These are phyloP conservation scores for Polyplosphaeria fusca DNA, from an alignment of 495 filamentous ascomycete species.

Conservation along the genomic window DNA sequence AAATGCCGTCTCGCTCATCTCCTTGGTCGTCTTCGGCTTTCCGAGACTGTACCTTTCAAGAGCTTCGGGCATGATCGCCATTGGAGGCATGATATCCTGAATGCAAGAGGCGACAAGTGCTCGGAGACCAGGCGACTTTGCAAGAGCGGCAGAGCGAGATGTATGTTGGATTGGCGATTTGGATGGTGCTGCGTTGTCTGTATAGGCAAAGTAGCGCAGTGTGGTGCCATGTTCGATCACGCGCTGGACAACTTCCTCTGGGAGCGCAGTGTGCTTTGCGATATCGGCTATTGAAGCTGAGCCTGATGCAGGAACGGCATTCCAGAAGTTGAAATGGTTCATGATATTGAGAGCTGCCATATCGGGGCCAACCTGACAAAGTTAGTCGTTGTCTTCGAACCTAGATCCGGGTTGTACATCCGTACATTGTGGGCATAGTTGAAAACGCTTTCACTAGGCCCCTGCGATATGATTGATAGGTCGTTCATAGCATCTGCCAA, in stretches of 20 bases:
- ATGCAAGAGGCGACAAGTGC: conserved; percentile 8
- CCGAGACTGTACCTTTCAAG: conserved; percentile 9
- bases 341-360: conserved; percentile 15
- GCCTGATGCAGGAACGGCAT: conserved; percentile 18
- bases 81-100: conserved; percentile 9
- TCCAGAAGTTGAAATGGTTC: conserved; percentile 29
- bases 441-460: conserved; percentile 22
- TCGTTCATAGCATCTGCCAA: conserved; percentile 14
- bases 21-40: not conserved
- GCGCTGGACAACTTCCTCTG: conserved; percentile 16
- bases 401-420: not conserved
- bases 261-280: conserved; percentile 1
- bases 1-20: conserved; percentile 11
- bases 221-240: conserved; percentile 19
- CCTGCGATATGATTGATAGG: conserved; percentile 8
- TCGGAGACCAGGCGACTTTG: not conserved
- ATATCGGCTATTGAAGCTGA: conserved; percentile 13
- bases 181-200: not conserved
- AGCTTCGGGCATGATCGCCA: conserved; percentile 5
- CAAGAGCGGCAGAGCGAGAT: conserved; percentile 11
- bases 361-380: conserved; percentile 15
- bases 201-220: conserved; percentile 16
- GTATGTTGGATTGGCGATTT: conserved; percentile 18
- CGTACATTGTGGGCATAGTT: conserved; percentile 19
- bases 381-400: not conserved